phyloP scores from a whole-genome alignment of 345 rosid species.

The Salix udensis region DNA sequence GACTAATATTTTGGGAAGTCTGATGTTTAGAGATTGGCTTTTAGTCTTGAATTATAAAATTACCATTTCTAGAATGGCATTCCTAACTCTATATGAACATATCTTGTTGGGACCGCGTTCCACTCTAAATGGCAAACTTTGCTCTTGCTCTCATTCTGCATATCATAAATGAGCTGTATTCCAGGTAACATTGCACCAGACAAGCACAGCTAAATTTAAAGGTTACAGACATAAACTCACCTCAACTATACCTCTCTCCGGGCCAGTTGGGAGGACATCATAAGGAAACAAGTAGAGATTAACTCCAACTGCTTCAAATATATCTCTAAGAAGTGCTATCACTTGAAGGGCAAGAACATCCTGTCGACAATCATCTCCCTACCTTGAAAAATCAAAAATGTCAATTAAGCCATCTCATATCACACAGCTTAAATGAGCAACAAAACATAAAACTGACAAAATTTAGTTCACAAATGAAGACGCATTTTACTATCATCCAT shows the following conservation, averaged over 20 bases:
- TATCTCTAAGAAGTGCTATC: constrained; percentile 83
- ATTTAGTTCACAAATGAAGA: not conserved
- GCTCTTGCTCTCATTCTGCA: not conserved
- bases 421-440: not conserved
- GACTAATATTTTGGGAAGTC: not conserved
- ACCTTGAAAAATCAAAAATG: constrained; percentile 50
- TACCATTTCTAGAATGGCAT: not conserved
- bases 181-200: constrained; percentile 1
- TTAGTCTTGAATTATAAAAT: not conserved
- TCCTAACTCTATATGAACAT: not conserved
- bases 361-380: constrained; percentile 99
- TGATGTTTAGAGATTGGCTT: not conserved
- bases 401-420: not conserved
- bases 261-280: constrained; percentile 98
- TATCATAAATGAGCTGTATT: not conserved
- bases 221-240: constrained; percentile 34
- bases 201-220: not conserved
- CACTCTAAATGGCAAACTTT: not conserved
- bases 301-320: constrained; percentile 81
- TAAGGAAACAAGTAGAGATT: constrained; percentile 89
- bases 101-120: not conserved
- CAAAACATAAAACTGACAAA: not conserved
- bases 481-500: not conserved
- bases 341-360: constrained; percentile 99
- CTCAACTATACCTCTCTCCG: constrained; percentile 94